Conservation (phyloP, 495 filamentous ascomycete species). For the Barbatosphaeria neglecta region DNA sequence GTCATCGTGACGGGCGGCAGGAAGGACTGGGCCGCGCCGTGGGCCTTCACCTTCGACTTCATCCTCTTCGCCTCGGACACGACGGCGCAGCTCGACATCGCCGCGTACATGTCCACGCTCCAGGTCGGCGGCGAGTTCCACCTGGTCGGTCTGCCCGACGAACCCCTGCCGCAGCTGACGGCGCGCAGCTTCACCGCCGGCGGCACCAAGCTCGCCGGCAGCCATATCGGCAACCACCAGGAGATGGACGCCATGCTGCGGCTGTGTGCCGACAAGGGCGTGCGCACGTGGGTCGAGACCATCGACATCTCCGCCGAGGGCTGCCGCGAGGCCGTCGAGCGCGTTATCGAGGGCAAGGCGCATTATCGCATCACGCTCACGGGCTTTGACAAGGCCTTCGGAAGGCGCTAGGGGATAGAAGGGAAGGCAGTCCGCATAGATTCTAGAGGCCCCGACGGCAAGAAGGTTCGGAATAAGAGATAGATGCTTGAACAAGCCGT, state of each 20-base stretch:
- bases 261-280: constrained; percentile 61
- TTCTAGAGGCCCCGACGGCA: no score
- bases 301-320: constrained; percentile 57
- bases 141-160: constrained; percentile 60
- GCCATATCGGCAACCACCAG: constrained; percentile 57
- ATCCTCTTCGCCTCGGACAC: constrained; percentile 63
- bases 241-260: constrained; percentile 69
- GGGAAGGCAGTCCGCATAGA: no score
- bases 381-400: constrained; percentile 36
- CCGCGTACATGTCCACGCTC: constrained; percentile 54
- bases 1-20: constrained; percentile 58
- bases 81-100: constrained; percentile 53
- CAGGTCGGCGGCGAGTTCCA: constrained; percentile 63
- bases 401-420: background rate
- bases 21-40: constrained; percentile 48
- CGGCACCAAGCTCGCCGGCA: constrained; percentile 52
- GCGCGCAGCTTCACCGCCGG: constrained; percentile 52
- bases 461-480: no score
- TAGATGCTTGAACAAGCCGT: no score
- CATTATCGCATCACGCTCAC: constrained; percentile 42
- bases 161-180: constrained; percentile 49
- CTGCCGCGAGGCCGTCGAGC: constrained; percentile 57
- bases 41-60: constrained; percentile 56
- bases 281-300: constrained; percentile 60
- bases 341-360: constrained; percentile 54